Base-by-base conservation (phyloP, 1,284 basidiomycete species). In the Rhizoctonia solani region DNA sequence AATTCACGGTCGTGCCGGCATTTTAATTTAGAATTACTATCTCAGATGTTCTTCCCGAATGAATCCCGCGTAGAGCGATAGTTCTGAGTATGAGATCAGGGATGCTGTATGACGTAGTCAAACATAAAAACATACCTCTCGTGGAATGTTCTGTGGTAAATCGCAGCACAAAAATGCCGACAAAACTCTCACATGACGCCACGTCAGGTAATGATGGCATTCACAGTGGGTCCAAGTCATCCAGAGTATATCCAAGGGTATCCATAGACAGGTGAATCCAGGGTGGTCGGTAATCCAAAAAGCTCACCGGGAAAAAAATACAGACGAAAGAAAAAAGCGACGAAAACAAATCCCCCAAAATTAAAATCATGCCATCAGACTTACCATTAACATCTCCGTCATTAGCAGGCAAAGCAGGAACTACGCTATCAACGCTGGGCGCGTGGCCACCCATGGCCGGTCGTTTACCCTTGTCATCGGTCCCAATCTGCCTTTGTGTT, bases 301-400 rank as follows among this genome's bases (percentile, higher is more conserved):
- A 44, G 23, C 39, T 49, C n/a, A 23, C 14, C n/a, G 4, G 21
- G 42, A 44, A 65, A 54, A 54, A 44, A 21, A 53, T 19, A 42
- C 23, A 14, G n/a, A 42, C 11, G 13, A 23, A 44, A 27, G 19
- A 34, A 27, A 11, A 39, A 41, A 37, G 34, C 50, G 25, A 53
- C 30, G n/a, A 16, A 32, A 53, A 53, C 50, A 29, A 30, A 53
- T 11, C 47, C 5, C 47, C 37, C 8, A 21, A 21, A 11, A 46
- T 19, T 19, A 30, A 37, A 65, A 50, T 37, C 19, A n/a, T 3
- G 4, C 13, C 42, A 59, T 8, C 9, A 63, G 4, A 65, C 61
- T 65, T 50, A 65, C 61, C n/a, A n/a, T n/a, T n/a, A n/a, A n/a
- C 34, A 34, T 54, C 39, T 27, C 37, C 50, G 14, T 54, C 61